Evolutionary conservation across 495 filamentous ascomycete genomes (phyloP).

Genomic region (Amniculicola lignicola): DNA sequence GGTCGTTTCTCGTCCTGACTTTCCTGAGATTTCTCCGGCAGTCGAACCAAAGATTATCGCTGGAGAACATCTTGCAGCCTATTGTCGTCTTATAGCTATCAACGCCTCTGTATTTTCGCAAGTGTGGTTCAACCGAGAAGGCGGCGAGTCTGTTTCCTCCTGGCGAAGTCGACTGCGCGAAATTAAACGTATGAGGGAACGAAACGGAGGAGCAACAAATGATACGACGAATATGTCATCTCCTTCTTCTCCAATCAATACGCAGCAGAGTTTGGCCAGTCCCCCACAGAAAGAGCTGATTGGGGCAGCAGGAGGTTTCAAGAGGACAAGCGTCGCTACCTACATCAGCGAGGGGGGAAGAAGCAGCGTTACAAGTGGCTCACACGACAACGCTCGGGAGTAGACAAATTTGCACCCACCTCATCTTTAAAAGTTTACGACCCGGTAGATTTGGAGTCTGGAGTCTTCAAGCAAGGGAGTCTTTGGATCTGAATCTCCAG

Average conservation of each 20-base stretch:
- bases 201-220: constrained; percentile 30
- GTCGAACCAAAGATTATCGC: constrained; percentile 83
- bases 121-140: constrained; percentile 76
- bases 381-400: constrained; percentile 13
- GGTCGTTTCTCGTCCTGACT: constrained; percentile 76
- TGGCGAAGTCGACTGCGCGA: constrained; percentile 85
- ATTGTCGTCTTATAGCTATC: constrained; percentile 84
- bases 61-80: constrained; percentile 72
- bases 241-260: constrained; percentile 7
- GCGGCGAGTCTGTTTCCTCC: constrained; percentile 80
- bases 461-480: too few relatives aligned
- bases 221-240: background rate
- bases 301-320: constrained; percentile 13
- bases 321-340: constrained; percentile 29
- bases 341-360: constrained; percentile 29
- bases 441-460: too few relatives aligned
- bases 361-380: constrained; percentile 22
- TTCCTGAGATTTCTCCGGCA: constrained; percentile 86
- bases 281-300: constrained; percentile 10
- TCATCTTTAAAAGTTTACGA: too few relatives aligned
- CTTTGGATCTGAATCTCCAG: too few relatives aligned
- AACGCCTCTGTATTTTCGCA: constrained; percentile 90
- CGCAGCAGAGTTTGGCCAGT: constrained; percentile 15
- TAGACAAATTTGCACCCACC: too few relatives aligned
- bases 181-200: constrained; percentile 77